Base-by-base conservation (phyloP, 1,139 yeast species). In the Protomyces inundatus region DNA sequence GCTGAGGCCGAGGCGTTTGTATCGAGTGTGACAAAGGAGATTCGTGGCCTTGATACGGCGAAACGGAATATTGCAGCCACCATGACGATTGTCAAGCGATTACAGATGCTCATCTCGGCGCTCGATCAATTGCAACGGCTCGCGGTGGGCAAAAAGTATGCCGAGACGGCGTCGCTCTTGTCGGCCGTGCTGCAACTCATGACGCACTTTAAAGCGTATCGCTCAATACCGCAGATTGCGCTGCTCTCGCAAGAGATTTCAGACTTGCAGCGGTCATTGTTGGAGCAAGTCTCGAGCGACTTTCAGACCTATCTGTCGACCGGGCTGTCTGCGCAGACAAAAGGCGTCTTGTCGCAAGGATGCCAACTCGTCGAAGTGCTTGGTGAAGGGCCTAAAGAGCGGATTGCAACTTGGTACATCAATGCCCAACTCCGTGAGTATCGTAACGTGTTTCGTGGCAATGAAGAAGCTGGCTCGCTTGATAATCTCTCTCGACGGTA, bases 391-490 rank as follows among this genome's bases (percentile, higher is more conserved):
- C 81, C 85, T 67, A 84, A 83, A 67, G 84, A 82, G 60, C 83
- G 86, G 69, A 77, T 91, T 52, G 76, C 85, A 16, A 82, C 81
- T 59, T 89, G 96, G 95, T 89, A 87, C 74, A 82, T 88, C 67
- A 83, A 83, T 67, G 79, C 80, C 51, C 86, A 87, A 68, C 79
- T 93, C 64, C 82, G 82, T 69, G 98, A 91, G 71, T 84, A 93
- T 65, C 81, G 82, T 52, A 78, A 83, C 33, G 89, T 93, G 12
- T 93, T 93, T 75, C 82, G 84, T 64, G 80, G 84, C 36, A 80
- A 84, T 23, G 97, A 90, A 70, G 98, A 68, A 74, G 98, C 98
- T 0, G 97, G 97, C 0, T 87, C 96, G 1, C 77, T 93, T 67
- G 98, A 93, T 67, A 93, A 93, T 74, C 77, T 93, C 55, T 81